A percentile compares a stretch with the other conserved stretches of the same genome.
These are phyloP conservation scores for Hyphodiscus hymeniophilus DNA, from an alignment of 495 filamentous ascomycete genomes.

Conservation along the genomic window DNA sequence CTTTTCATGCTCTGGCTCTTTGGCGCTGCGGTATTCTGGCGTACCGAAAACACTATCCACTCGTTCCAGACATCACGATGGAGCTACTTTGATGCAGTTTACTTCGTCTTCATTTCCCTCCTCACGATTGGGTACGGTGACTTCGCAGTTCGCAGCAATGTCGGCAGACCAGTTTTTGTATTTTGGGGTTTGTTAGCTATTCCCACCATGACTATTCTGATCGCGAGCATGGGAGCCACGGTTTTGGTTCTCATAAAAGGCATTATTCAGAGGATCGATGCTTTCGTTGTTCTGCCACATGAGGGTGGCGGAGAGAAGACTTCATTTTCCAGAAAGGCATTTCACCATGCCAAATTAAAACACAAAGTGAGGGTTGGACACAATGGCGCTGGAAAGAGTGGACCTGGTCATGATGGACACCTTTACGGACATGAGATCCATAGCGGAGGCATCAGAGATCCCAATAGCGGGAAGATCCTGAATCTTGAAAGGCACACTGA, in stretches of 20 bases:
- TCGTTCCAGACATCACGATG: conserved; percentile 48
- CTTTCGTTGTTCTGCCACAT: conserved; percentile 55
- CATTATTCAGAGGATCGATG: conserved; percentile 53
- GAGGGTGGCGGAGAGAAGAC: conserved; percentile 56
- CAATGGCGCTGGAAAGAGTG: too few relatives aligned
- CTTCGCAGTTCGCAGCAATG: conserved; percentile 56
- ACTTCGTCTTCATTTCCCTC: conserved; percentile 71
- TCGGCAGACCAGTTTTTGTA: conserved; percentile 76
- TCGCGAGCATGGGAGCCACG: conserved; percentile 75
- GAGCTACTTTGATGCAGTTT: conserved; percentile 72
- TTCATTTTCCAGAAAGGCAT: conserved; percentile 24
- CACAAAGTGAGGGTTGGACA: too few relatives aligned
- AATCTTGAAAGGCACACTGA: conserved; percentile 26
- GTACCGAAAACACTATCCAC: conserved; percentile 29
- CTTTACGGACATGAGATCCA: too few relatives aligned
- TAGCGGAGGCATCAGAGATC: too few relatives aligned
- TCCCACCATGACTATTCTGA: conserved; percentile 74
- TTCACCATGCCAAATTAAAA: too few relatives aligned
- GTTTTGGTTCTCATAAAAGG: conserved; percentile 64
- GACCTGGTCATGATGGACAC: too few relatives aligned
- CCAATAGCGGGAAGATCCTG: too few relatives aligned
- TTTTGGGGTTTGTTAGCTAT: conserved; percentile 83
- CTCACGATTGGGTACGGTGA: conserved; percentile 88
- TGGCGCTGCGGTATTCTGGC: conserved; percentile 64
- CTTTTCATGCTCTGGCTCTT: conserved; percentile 73